Evolutionary conservation across 1,284 basidiomycete genomes (phyloP), one percentile per base, ranked within the genome.

Genomic region (Serendipita sp.): DNA sequence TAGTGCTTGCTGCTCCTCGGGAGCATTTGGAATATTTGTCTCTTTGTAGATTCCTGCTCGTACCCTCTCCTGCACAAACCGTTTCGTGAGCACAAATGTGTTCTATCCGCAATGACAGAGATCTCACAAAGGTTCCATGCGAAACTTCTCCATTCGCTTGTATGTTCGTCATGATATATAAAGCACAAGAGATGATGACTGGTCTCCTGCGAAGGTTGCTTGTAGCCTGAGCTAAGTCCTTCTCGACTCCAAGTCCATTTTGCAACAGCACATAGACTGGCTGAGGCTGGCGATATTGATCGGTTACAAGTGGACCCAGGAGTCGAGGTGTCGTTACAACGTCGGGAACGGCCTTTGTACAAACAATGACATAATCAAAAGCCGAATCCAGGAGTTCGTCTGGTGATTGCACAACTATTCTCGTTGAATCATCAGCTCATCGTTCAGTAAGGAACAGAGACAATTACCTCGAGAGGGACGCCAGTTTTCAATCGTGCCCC

Each of bases 241-340:
- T 74, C 69, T 91, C 88, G 26, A 89, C 82, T 34, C 82, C 83
- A 3, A 92, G 74, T 1, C 89, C 88, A 70, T 92, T 91, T 73
- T 90, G 87, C 50, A 91, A 72, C 13, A 91, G 70, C 1, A 87
- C 81, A 67, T 86, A 87, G 1, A 79, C 79, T 0, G 82, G 82
- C 66, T 83, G 82, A 1, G 73, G 66, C 65, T 78, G 72, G 15
- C 68, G 68, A n/a, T 58, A 58, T 30, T 35, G 53, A 1, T 75
- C 65, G 0, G 76, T 75, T 30, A 91, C 74, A 1, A 86, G 73
- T 0, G 86, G 82, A 22, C 75, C 73, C 15, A 91, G 77, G 12
- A 90, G 72, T 12, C 73, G 70, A 0, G 84, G 74, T 2, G 83
- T 88, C 12, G 77, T 78, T 1, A 74, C 69, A 17, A 87, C 70